Conservation (phyloP, 139 green algal genomes). For the Chlamydomonas sp. region DNA sequence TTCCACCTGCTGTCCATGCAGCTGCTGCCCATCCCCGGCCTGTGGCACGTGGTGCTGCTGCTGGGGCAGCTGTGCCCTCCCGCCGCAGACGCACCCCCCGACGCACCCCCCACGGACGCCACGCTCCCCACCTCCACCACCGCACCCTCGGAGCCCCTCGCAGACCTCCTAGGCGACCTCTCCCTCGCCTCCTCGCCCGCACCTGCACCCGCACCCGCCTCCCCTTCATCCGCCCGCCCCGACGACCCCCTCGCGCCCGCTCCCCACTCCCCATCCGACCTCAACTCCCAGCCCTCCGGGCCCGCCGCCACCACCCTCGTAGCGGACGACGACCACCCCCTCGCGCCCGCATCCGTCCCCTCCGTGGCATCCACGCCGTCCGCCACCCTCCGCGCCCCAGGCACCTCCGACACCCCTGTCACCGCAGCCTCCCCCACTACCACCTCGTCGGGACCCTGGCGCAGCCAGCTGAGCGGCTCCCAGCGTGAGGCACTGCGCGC, state of each 20-base stretch:
- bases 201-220: no score
- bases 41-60: constrained; percentile 65
- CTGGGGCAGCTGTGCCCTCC: constrained; percentile 64
- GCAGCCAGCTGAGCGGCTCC: constrained; percentile 3
- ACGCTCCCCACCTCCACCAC: background rate
- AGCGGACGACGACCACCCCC: background rate
- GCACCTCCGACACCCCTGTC: background rate
- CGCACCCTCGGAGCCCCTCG: background rate
- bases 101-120: background rate
- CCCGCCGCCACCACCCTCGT: no score
- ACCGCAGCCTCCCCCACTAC: no score
- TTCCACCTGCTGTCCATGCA: constrained; percentile 53
- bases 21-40: constrained; percentile 58
- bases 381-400: background rate
- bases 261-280: no score
- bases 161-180: background rate
- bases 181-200: no score
- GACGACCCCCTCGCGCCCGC: no score
- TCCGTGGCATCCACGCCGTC: background rate
- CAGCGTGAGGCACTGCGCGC: constrained; percentile 49
- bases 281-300: no score
- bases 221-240: no score
- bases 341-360: background rate
- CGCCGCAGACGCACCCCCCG: background rate
- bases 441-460: no score